Conservation (phyloP, 768 basidiomycete species). For the Suillus americanus region DNA sequence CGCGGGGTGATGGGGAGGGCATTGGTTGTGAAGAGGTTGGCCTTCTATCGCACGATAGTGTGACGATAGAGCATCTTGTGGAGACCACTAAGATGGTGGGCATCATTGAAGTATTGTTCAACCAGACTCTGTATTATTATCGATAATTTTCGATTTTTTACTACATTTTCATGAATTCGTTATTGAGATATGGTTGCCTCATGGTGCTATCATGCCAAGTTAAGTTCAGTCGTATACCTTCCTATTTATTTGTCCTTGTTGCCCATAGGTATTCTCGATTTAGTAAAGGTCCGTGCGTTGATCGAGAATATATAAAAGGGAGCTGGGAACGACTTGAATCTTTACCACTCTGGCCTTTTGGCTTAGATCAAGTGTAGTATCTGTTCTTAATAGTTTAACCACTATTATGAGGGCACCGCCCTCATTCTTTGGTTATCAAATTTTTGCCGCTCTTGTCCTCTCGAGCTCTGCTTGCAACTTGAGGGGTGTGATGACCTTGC, state of each 20-base stretch:
- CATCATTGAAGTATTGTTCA: background rate
- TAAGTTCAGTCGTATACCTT: background rate
- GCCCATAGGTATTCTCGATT: background rate
- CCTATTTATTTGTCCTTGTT: background rate
- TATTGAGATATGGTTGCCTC: too few species aligned
- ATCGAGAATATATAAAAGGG: background rate
- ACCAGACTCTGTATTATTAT: constrained; percentile 1
- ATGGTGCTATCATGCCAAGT: background rate
- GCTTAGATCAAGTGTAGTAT: constrained; percentile 55
- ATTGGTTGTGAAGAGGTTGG: background rate
- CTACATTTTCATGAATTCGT: background rate
- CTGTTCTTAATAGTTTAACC: constrained; percentile 89
- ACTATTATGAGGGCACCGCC: constrained; percentile 50
- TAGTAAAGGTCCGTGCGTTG: background rate
- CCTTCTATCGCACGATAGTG: too few species aligned
- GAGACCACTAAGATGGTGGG: background rate
- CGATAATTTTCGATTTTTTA: background rate
- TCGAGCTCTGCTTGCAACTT: constrained; percentile 35
- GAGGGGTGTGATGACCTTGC: constrained; percentile 32
- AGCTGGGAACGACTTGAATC: background rate
- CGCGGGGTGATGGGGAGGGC: background rate
- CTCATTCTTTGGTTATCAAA: constrained; percentile 50
- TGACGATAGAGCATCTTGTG: background rate
- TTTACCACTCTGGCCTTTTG: constrained; percentile 43
- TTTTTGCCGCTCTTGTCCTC: constrained; percentile 50